Conservation (phyloP, 2,329 filamentous ascomycete genomes). For the Colletotrichum camelliae region DNA sequence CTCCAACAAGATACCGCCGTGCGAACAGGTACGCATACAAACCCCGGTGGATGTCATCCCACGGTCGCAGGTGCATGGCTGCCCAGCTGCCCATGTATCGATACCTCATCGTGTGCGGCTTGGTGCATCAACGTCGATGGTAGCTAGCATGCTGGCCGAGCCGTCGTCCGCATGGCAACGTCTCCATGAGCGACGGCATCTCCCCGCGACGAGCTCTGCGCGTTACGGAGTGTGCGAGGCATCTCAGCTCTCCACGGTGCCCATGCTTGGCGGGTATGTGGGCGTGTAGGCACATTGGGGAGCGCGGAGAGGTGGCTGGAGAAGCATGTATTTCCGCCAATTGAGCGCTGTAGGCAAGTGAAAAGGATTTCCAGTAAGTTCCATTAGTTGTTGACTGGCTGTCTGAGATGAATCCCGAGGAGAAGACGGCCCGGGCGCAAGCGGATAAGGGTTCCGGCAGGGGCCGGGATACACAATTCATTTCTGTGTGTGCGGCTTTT, state of each 20-base stretch:
- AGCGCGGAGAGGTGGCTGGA: background rate
- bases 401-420: slow-evolving; percentile 16
- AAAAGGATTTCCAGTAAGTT: background rate
- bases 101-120: slow-evolving; percentile 26
- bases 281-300: background rate
- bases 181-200: background rate
- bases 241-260: background rate
- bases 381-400: background rate
- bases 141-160: slow-evolving; percentile 3
- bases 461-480: slow-evolving; percentile 27
- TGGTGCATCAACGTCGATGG: background rate
- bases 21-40: slow-evolving; percentile 23
- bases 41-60: background rate
- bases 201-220: background rate
- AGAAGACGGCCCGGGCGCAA: slow-evolving; percentile 6
- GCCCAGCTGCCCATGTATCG: slow-evolving; percentile 40
- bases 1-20: background rate
- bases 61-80: slow-evolving; percentile 38
- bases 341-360: slow-evolving; percentile 5
- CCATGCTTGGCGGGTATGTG: background rate
- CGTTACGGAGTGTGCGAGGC: background rate
- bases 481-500: background rate
- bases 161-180: slow-evolving; percentile 13
- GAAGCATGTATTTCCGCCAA: background rate
- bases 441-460: slow-evolving; percentile 26